These are phyloP conservation scores for Trichoderma harzianum DNA, from an alignment of 2,329 filamentous ascomycete species.

Conservation along the genomic window DNA sequence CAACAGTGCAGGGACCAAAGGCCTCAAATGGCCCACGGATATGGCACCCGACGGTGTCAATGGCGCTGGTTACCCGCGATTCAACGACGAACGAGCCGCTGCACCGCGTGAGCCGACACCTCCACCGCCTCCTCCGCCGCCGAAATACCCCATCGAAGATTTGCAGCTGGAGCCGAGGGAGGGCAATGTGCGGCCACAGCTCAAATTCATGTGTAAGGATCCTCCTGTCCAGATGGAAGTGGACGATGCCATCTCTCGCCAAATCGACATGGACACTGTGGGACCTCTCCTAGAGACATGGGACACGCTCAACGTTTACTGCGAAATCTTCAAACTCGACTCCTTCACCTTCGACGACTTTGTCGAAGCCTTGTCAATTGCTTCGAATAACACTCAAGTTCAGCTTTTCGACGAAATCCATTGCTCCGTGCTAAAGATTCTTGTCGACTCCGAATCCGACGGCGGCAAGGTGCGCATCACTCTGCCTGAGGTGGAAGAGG, in stretches of 20 bases:
- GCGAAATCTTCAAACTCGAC: constrained; percentile 87
- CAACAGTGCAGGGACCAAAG: constrained; percentile 38
- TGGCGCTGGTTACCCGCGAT: constrained; percentile 46
- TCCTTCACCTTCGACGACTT: constrained; percentile 98
- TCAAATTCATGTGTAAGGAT: constrained; percentile 74
- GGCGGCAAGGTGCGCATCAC: constrained; percentile 76
- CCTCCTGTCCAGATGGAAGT: constrained; percentile 50
- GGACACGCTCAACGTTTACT: constrained; percentile 98
- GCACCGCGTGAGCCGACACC: constrained; percentile 39
- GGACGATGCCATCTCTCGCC: constrained; percentile 29
- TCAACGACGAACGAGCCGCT: constrained; percentile 36
- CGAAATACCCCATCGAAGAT: constrained; percentile 96
- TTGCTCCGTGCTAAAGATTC: constrained; percentile 82
- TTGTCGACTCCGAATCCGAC: constrained; percentile 72
- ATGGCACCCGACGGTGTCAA: constrained; percentile 39
- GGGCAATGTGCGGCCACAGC: constrained; percentile 63
- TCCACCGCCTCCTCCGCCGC: constrained; percentile 66
- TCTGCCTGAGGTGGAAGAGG: constrained; percentile 70
- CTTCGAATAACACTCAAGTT: constrained; percentile 70
- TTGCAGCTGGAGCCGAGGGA: constrained; percentile 72
- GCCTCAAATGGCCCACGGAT: constrained; percentile 38
- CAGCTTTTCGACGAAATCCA: constrained; percentile 88
- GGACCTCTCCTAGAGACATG: constrained; percentile 84
- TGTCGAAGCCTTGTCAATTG: constrained; percentile 77
- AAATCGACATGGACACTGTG: constrained; percentile 80